These are phyloP conservation scores for Umbilicus rupestris DNA, from an alignment of 164 flowering plant species.

Conservation along the genomic window DNA sequence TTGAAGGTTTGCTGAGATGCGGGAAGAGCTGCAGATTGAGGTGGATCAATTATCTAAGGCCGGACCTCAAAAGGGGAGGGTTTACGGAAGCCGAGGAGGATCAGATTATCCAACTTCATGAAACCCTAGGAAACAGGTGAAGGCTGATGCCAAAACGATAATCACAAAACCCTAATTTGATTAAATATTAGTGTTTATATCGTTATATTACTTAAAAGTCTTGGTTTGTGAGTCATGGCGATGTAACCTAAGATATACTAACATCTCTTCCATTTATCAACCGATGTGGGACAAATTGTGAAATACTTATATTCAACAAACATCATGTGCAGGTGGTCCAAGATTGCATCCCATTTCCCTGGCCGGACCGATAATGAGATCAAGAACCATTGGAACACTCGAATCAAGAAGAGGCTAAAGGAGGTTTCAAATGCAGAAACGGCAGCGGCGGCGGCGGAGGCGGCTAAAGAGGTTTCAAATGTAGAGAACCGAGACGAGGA, in stretches of 20 bases:
- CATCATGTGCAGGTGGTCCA: slow-evolving; percentile 47
- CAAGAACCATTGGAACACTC: slow-evolving; percentile 73
- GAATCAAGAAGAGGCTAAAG: slow-evolving; percentile 56
- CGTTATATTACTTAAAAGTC: too few species aligned
- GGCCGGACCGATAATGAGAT: slow-evolving; percentile 77
- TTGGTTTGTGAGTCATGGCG: too few species aligned
- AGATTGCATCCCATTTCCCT: slow-evolving; percentile 62
- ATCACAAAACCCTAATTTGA: background rate
- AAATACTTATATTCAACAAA: too few species aligned
- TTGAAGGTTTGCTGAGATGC: slow-evolving; percentile 59
- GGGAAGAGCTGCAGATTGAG: slow-evolving; percentile 78
- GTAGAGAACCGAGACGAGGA: background rate
- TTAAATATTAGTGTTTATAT: too few species aligned
- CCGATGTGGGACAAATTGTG: too few species aligned
- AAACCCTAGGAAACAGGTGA: slow-evolving; percentile 60
- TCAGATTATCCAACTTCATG: slow-evolving; percentile 59
- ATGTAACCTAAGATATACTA: too few species aligned
- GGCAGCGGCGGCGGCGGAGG: background rate
- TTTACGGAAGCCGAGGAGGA: slow-evolving; percentile 53
- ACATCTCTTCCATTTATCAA: too few species aligned
- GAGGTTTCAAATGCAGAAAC: slow-evolving; percentile 9
- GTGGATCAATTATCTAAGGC: slow-evolving; percentile 76
- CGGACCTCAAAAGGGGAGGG: slow-evolving; percentile 68
- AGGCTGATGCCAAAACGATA: background rate
- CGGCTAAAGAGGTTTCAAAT: background rate